Conservation (phyloP, 805 yeast genomes). For the Nematodospora valgi region DNA sequence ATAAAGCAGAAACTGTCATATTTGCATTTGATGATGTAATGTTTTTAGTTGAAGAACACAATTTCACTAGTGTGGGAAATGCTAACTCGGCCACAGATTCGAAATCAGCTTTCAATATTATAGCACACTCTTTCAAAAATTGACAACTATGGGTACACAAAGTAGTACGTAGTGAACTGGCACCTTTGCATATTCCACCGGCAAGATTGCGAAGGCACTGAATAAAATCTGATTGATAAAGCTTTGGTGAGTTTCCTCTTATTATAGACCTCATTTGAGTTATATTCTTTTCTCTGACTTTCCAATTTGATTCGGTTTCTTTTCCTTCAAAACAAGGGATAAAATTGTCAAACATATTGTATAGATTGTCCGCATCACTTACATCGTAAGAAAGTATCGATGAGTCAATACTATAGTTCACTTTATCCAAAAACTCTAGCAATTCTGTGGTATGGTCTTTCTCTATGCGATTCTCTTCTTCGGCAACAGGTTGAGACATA, state of each 20-base stretch:
- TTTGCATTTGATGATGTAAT: slow-evolving; percentile 60
- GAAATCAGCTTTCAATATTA: slow-evolving; percentile 34
- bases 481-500: background rate
- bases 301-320: slow-evolving; percentile 92
- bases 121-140: slow-evolving; percentile 63
- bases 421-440: slow-evolving; percentile 7
- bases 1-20: slow-evolving; percentile 51
- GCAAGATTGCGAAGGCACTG: slow-evolving; percentile 20
- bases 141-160: slow-evolving; percentile 74
- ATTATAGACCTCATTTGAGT: slow-evolving; percentile 55
- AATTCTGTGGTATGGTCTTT: slow-evolving; percentile 1
- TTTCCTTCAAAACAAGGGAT: slow-evolving; percentile 52
- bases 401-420: slow-evolving; percentile 38
- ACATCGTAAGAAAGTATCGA: slow-evolving; percentile 29
- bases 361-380: slow-evolving; percentile 19
- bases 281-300: slow-evolving; percentile 60
- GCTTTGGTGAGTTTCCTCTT: slow-evolving; percentile 50
- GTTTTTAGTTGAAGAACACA: slow-evolving; percentile 59
- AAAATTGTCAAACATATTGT: slow-evolving; percentile 15
- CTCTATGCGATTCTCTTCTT: background rate
- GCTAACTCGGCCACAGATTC: slow-evolving; percentile 51
- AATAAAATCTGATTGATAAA: slow-evolving; percentile 39
- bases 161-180: slow-evolving; percentile 78
- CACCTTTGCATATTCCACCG: slow-evolving; percentile 64
- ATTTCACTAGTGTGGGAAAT: slow-evolving; percentile 45